phyloP scores from a whole-genome alignment of 1,284 basidiomycete genomes.

The Cystobasidium sp. region DNA sequence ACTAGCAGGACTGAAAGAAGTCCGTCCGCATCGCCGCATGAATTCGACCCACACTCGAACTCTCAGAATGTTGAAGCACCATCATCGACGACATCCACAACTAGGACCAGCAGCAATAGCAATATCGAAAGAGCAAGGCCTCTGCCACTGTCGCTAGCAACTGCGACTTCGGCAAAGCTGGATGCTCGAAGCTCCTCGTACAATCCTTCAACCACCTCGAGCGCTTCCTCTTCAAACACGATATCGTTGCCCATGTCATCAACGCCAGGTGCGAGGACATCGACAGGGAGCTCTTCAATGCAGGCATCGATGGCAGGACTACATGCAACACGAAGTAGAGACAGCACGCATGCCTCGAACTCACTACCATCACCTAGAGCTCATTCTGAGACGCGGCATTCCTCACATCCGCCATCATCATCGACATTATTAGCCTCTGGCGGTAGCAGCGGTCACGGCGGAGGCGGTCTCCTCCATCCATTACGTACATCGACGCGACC shows the following conservation, averaged over 20 bases:
- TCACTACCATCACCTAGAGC: not conserved
- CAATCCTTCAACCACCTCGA: slow-evolving; percentile 7
- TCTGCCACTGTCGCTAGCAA: not conserved
- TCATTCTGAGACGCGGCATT: not conserved
- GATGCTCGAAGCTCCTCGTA: not conserved
- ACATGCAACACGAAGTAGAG: not conserved
- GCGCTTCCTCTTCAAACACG: slow-evolving; percentile 23
- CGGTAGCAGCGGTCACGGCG: not conserved
- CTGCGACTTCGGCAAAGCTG: not conserved
- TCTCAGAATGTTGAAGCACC: not conserved
- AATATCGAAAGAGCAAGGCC: not conserved
- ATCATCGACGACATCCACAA: slow-evolving; percentile 3
- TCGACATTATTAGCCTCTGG: slow-evolving; percentile 7
- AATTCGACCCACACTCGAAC: not conserved
- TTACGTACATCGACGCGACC: slow-evolving; percentile 32
- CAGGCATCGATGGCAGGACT: not conserved
- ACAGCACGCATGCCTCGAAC: not conserved
- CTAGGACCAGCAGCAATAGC: not conserved
- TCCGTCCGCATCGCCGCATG: too few relatives aligned
- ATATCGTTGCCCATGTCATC: slow-evolving; percentile 16
- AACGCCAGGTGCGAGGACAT: not conserved
- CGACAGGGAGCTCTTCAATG: not conserved
- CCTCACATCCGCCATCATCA: not conserved
- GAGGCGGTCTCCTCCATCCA: slow-evolving; percentile 6
- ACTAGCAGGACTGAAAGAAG: slow-evolving; percentile 1